phyloP scores from a whole-genome alignment of 495 filamentous ascomycete genomes.

The Aspergillus haitiensis region DNA sequence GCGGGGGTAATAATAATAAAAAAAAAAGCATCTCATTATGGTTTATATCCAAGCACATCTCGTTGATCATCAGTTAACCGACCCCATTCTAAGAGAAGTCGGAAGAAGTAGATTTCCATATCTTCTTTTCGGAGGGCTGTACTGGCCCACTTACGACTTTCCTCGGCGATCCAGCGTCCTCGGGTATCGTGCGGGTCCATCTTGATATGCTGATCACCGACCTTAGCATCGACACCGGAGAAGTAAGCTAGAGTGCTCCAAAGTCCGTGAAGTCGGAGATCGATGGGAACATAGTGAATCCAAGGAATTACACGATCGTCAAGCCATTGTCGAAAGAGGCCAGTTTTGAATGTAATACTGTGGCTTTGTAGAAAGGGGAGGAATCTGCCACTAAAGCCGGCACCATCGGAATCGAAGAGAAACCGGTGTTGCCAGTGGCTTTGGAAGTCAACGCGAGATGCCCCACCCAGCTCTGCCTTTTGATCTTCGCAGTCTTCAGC shows the following conservation, averaged over 20 bases:
- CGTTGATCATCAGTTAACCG: conserved; percentile 62
- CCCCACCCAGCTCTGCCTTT: conserved; percentile 50
- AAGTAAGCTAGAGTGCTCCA: conserved; percentile 69
- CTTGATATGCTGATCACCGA: conserved; percentile 25
- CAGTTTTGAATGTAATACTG: conserved; percentile 61
- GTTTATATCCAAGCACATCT: conserved; percentile 56
- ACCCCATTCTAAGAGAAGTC: conserved; percentile 75
- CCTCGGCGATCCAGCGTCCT: conserved; percentile 63
- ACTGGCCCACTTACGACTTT: conserved; percentile 64
- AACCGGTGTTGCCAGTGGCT: conserved; percentile 63
- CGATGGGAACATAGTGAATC: conserved; percentile 77
- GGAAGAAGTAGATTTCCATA: conserved; percentile 81
- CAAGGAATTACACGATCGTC: conserved; percentile 68
- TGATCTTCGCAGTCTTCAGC: conserved; percentile 53
- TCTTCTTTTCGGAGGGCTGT: conserved; percentile 72
- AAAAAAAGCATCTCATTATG: conserved; percentile 6
- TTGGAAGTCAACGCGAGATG: conserved; percentile 50
- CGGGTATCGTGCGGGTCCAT: conserved; percentile 46
- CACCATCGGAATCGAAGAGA: conserved; percentile 68
- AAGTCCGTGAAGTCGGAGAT: conserved; percentile 64
- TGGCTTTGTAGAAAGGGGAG: conserved; percentile 60
- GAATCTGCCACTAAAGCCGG: conserved; percentile 65
- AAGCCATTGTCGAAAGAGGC: conserved; percentile 75
- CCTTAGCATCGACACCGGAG: conserved; percentile 35
- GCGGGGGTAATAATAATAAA: background rate